Conservation (phyloP, 306 rosid genomes). For the Nissolia schottii region DNA sequence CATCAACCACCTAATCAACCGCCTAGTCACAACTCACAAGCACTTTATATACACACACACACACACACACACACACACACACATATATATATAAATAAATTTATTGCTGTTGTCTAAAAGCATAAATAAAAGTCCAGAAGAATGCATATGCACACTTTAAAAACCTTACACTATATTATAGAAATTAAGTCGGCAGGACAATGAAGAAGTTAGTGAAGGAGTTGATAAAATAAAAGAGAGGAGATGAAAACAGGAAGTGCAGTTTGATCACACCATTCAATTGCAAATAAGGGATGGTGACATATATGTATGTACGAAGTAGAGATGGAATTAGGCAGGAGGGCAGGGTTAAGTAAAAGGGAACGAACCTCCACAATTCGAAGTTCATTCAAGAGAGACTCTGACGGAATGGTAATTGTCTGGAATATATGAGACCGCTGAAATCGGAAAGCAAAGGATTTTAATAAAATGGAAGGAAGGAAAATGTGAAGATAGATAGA, state of each 20-base stretch:
- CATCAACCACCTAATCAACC: neutral
- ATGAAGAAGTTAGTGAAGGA: neutral
- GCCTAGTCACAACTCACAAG: neutral
- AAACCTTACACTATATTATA: neutral
- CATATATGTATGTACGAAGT: neutral
- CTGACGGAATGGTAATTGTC: conserved; percentile 90
- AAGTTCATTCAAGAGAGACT: conserved; percentile 93
- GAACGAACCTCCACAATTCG: conserved; percentile 85
- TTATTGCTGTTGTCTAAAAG: neutral
- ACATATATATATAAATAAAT: too few relatives aligned
- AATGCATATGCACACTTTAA: neutral
- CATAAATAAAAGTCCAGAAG: neutral
- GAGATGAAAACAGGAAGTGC: neutral
- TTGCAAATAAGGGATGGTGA: neutral
- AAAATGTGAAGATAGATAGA: neutral
- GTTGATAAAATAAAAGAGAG: neutral
- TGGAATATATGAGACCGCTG: conserved; percentile 92
- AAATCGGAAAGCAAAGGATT: conserved; percentile 20
- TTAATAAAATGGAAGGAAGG: neutral
- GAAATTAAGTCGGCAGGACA: neutral
- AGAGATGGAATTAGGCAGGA: conserved; percentile 5
- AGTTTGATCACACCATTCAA: neutral
- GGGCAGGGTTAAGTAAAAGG: neutral
- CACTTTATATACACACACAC: conserved; percentile 10
- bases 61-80: too few relatives aligned